Evolutionary conservation across 768 basidiomycete species (phyloP).

Genomic region (Russula earlei): DNA sequence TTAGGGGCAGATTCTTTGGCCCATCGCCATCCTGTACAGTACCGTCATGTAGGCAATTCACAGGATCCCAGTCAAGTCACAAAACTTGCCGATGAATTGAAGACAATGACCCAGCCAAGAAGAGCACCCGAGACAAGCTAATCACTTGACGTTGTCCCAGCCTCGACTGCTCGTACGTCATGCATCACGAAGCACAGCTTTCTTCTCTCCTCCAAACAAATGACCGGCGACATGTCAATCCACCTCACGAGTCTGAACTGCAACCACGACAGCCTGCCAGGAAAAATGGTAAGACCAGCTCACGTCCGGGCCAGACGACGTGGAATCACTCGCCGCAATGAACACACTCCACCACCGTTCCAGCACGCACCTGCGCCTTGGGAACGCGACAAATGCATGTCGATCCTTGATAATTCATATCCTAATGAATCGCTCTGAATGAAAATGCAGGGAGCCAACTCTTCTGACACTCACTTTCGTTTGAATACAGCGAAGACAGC

Average conservation of each 20-base stretch:
- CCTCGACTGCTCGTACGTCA: background rate
- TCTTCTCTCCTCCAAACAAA: too few relatives aligned
- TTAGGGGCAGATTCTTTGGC: too few relatives aligned
- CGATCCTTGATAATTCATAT: conserved; percentile 99
- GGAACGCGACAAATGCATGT: conserved; percentile 98
- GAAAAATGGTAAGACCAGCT: conserved; percentile 13
- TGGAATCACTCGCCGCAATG: conserved; percentile 72
- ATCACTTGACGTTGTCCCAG: background rate
- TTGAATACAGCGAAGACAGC: conserved; percentile 94
- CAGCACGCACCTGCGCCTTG: conserved; percentile 82
- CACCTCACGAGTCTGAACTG: conserved; percentile 68
- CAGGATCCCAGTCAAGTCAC: too few relatives aligned
- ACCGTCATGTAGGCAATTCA: too few relatives aligned
- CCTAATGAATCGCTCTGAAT: conserved; percentile 38
- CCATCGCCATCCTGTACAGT: too few relatives aligned
- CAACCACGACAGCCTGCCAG: conserved; percentile 76
- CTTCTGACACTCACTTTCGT: conserved; percentile 50
- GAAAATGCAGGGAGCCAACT: background rate
- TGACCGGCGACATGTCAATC: background rate
- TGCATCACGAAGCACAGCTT: too few relatives aligned
- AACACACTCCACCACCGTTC: conserved; percentile 91
- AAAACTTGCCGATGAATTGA: background rate
- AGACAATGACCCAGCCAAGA: too few relatives aligned
- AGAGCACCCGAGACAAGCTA: background rate
- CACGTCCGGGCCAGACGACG: background rate